Percentiles rank a stretch among this genome's conserved stretches.
Evolutionary conservation across 495 filamentous ascomycete genomes (phyloP).

Genomic region (Talaromyces liani): DNA sequence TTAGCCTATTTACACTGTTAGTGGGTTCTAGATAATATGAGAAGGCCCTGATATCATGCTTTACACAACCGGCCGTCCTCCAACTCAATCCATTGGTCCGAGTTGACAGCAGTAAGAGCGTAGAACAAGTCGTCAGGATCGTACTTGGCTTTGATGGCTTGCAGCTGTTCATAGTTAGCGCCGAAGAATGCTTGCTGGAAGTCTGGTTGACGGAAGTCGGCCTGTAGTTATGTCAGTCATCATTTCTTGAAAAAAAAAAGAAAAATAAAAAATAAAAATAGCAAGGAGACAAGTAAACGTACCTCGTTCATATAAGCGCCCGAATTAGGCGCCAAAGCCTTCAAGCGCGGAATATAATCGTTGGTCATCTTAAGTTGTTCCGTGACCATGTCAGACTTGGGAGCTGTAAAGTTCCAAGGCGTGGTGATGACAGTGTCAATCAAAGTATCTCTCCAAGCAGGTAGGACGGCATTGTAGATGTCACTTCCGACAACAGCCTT

Average conservation of each 20-base stretch:
- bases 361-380: constrained; percentile 17
- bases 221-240: not conserved
- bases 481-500: constrained; percentile 34
- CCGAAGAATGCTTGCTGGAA: constrained; percentile 48
- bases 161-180: constrained; percentile 28
- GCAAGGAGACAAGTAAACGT: too few relatives aligned
- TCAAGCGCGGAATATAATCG: constrained; percentile 18
- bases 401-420: constrained; percentile 34
- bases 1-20: too few relatives aligned
- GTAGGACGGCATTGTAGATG: constrained; percentile 46
- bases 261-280: too few relatives aligned
- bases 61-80: constrained; percentile 30
- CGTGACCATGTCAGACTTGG: constrained; percentile 27
- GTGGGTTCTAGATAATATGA: not conserved
- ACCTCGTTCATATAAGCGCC: constrained; percentile 31
- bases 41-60: not conserved
- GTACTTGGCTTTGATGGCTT: constrained; percentile 36
- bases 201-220: constrained; percentile 41
- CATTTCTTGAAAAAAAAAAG: too few relatives aligned
- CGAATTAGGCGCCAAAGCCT: constrained; percentile 15
- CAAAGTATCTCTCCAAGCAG: constrained; percentile 50
- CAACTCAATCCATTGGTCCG: constrained; percentile 43
- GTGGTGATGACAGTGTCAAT: constrained; percentile 34
- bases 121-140: constrained; percentile 55
- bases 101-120: constrained; percentile 52